phyloP scores from a whole-genome alignment of 148 eudicot genomes.

The Suaeda aralocaspica region DNA sequence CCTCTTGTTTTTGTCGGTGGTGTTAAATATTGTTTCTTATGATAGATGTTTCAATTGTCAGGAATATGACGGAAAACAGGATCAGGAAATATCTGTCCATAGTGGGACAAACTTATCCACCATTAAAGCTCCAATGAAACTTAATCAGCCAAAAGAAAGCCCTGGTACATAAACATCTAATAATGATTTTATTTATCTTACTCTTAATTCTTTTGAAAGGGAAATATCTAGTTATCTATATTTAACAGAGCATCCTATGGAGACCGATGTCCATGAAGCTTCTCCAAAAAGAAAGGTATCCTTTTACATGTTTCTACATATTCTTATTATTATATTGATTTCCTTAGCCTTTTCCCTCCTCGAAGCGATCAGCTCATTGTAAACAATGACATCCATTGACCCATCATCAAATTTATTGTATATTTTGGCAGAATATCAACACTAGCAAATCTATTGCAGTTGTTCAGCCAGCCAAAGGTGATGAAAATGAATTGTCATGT shows the following conservation, averaged over 20 bases:
- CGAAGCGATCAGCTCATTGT: not conserved
- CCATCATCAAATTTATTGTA: not conserved
- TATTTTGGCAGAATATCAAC: slow-evolving; percentile 39
- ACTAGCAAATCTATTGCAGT: slow-evolving; percentile 26
- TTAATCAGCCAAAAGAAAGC: slow-evolving; percentile 15
- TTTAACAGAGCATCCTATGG: slow-evolving; percentile 35
- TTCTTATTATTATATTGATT: not conserved
- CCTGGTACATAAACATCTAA: slow-evolving; percentile 21
- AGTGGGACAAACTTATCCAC: slow-evolving; percentile 33
- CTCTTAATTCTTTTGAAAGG: not conserved
- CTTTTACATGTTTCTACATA: not conserved
- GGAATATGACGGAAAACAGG: slow-evolving; percentile 30
- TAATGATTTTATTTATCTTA: not conserved
- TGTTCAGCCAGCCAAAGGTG: slow-evolving; percentile 27
- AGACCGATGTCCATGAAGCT: slow-evolving; percentile 28
- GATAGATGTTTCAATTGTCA: slow-evolving; percentile 23
- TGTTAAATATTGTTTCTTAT: slow-evolving; percentile 1
- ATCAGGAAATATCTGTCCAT: slow-evolving; percentile 19
- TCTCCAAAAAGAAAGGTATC: slow-evolving; percentile 34
- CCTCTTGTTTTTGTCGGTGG: not conserved
- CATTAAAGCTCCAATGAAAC: slow-evolving; percentile 30
- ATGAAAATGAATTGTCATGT: slow-evolving; percentile 58
- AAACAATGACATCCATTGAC: not conserved
- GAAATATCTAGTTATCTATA: slow-evolving; percentile 1
- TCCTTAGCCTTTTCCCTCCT: not conserved